Evolutionary conservation across 306 rosid genomes (phyloP).

Genomic region (Albizia julibrissin): DNA sequence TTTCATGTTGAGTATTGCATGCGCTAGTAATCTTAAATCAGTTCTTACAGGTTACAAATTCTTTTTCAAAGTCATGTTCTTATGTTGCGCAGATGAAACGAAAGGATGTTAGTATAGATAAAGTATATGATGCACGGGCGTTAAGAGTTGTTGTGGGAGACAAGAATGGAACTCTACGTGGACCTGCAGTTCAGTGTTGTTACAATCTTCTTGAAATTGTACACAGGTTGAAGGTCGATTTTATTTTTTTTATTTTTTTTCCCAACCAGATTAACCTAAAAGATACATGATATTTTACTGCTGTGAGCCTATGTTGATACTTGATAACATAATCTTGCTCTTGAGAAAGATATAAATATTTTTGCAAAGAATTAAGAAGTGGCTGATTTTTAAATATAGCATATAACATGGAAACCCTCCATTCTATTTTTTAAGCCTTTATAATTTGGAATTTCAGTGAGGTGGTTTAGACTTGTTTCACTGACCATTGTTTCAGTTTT

Average conservation of each 20-base stretch:
- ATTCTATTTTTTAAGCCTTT: not conserved
- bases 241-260: slow-evolving; percentile 5
- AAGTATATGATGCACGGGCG: slow-evolving; percentile 96
- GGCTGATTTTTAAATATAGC: not conserved
- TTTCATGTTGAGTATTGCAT: not conserved
- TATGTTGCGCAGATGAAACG: slow-evolving; percentile 74
- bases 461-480: slow-evolving; percentile 20
- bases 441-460: slow-evolving; percentile 25
- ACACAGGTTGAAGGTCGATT: slow-evolving; percentile 58
- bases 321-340: not conserved
- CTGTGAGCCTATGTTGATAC: slow-evolving; percentile 10
- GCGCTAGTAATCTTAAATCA: slow-evolving; percentile 11
- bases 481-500: slow-evolving; percentile 22
- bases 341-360: not conserved
- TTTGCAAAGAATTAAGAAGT: slow-evolving; percentile 3
- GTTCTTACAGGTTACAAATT: not conserved
- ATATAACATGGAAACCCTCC: not conserved
- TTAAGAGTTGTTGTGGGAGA: slow-evolving; percentile 97
- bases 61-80: slow-evolving; percentile 32
- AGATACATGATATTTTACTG: slow-evolving; percentile 1
- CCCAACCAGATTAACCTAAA: slow-evolving; percentile 9
- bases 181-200: slow-evolving; percentile 93
- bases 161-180: slow-evolving; percentile 88
- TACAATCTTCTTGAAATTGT: slow-evolving; percentile 88
- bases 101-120: slow-evolving; percentile 72